A percentile compares a stretch with the other conserved stretches of the same genome.
phyloP scores from a whole-genome alignment of 2,329 filamentous ascomycete species.

The Colletotrichum viniferum region DNA sequence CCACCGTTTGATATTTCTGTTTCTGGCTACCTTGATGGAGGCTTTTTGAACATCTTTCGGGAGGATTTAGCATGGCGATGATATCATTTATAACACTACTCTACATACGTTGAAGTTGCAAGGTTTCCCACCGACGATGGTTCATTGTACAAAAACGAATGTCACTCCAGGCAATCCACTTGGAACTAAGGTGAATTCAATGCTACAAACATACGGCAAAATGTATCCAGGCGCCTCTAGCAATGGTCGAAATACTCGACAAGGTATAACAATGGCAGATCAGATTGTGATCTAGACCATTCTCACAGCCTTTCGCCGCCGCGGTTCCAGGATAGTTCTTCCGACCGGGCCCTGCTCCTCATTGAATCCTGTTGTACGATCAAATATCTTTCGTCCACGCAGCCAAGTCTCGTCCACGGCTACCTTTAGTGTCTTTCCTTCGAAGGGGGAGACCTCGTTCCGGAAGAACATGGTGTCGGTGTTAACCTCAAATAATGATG shows the following conservation, averaged over 20 bases:
- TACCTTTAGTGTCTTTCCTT: constrained; percentile 77
- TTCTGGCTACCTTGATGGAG: background rate
- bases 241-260: background rate
- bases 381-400: constrained; percentile 74
- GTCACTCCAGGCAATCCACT: background rate
- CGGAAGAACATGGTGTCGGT: constrained; percentile 88
- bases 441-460: constrained; percentile 90
- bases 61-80: background rate
- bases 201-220: background rate
- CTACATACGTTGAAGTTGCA: background rate
- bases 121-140: fast-evolving
- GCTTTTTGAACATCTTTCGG: background rate
- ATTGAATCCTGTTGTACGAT: constrained; percentile 54
- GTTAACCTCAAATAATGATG: constrained; percentile 75
- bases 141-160: background rate
- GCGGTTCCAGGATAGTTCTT: constrained; percentile 60
- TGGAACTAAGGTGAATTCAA: fast-evolving
- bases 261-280: fast-evolving
- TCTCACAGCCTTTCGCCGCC: background rate
- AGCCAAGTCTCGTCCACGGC: constrained; percentile 87
- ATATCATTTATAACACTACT: background rate
- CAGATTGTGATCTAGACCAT: background rate
- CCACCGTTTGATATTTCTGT: background rate
- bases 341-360: constrained; percentile 48
- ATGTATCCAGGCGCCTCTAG: background rate